These are phyloP conservation scores for Torulaspora globosa DNA, from an alignment of 1,139 yeast genomes.

Conservation along the genomic window DNA sequence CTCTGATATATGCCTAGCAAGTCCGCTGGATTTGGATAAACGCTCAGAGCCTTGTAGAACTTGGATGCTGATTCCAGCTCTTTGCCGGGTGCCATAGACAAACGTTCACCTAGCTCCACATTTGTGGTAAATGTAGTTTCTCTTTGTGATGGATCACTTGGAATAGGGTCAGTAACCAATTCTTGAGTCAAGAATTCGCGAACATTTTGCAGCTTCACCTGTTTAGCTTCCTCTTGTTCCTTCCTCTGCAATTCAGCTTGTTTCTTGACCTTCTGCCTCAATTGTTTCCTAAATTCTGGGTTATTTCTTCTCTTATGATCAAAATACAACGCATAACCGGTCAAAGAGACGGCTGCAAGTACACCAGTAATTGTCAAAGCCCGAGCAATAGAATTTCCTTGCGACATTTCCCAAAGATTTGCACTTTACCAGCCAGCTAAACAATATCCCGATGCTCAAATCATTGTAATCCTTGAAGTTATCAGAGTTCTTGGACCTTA, in stretches of 20 bases:
- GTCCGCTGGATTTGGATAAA: slow-evolving; percentile 93
- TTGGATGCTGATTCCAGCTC: slow-evolving; percentile 79
- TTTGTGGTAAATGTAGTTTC: slow-evolving; percentile 75
- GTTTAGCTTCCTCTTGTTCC: slow-evolving; percentile 56
- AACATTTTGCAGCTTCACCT: slow-evolving; percentile 56
- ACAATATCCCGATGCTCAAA: background rate
- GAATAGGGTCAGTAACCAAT: slow-evolving; percentile 67
- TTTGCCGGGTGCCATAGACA: slow-evolving; percentile 52
- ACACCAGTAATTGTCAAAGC: slow-evolving; percentile 47
- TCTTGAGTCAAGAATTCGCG: slow-evolving; percentile 61
- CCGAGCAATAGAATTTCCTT: slow-evolving; percentile 21
- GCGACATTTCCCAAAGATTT: slow-evolving; percentile 29
- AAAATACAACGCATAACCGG: slow-evolving; percentile 82
- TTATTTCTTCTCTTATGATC: slow-evolving; percentile 88
- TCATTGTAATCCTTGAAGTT: background rate
- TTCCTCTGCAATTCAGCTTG: slow-evolving; percentile 56
- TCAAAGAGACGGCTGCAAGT: slow-evolving; percentile 50
- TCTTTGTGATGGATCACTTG: slow-evolving; percentile 59
- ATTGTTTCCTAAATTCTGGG: slow-evolving; percentile 70
- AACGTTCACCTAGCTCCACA: slow-evolving; percentile 78
- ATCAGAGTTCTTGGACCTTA: background rate
- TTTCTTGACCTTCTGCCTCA: slow-evolving; percentile 59
- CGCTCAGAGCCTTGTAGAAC: slow-evolving; percentile 91
- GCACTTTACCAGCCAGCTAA: no score
- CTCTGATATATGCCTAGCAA: slow-evolving; percentile 84